Evolutionary conservation across 257 asterid species (phyloP), one percentile per base, ranked within the genome.

Genomic region (Cruciata laevipes): DNA sequence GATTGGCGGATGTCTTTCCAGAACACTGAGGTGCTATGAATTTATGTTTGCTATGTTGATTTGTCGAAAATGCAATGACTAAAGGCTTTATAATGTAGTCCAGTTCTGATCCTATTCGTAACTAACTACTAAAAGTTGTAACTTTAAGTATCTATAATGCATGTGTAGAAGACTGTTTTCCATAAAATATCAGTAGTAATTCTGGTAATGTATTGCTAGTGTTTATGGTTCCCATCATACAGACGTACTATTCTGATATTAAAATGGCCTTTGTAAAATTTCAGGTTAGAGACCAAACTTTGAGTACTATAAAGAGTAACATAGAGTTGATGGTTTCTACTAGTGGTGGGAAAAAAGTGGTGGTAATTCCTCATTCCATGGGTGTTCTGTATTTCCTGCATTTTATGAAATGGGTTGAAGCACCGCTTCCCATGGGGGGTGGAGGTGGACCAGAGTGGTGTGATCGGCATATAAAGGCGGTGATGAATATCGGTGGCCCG

Each of bases 351-450:
- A 83, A 83, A 69, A 89, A 86, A 78, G 96, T 78, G 67, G 96
- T 86, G 63, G 84, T 86, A 64, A 84, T 89, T 65, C 92, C 96
- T 30, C 96, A 89, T 75, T 89, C 96, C 21, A 89, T 89, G 96
- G 95, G 96, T 66, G 90, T 70, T 76, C 75, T 86, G 65, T 89
- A 86, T 77, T 86, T 89, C 86, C 74, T 89, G 82, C 95, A 89
- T 79, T 89, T 89, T 79, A 89, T 89, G 96, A 89, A 89, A 75
- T 89, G 96, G 95, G 96, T 89, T 58, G 96, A 89, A 74, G 88
- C 90, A 58, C 87, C 95, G 6, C 79, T 79, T 44, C 95, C 95
- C 24, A 61, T 85, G 87, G 96, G 96, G 14, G 96, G 96, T 69
- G 96, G 87, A n/a, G 95, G 96, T 69, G 96, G 95, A 74, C 68